Percentiles rank a stretch among this genome's conserved stretches.
These are phyloP conservation scores for Boletus calvinii DNA, from an alignment of 1,284 basidiomycete genomes.

Conservation along the genomic window DNA sequence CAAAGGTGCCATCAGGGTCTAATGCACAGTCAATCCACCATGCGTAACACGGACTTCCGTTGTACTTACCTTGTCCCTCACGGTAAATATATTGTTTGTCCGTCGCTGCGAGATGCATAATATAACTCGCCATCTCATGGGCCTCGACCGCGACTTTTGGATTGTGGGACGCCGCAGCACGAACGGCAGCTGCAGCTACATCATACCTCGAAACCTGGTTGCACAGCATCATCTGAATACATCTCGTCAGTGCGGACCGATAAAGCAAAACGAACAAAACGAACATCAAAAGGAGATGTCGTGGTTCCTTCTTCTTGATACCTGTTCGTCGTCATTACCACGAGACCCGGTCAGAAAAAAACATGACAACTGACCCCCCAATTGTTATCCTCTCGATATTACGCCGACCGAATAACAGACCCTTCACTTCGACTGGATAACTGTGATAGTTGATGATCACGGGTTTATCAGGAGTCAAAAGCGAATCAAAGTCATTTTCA, in stretches of 20 bases:
- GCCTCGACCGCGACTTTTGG: conserved; percentile 51
- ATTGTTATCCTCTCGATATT: conserved; percentile 51
- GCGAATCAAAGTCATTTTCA: conserved; percentile 59
- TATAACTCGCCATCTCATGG: conserved; percentile 49
- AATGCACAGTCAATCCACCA: neutral
- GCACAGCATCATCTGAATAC: conserved; percentile 62
- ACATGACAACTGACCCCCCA: conserved; percentile 39
- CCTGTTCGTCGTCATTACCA: conserved; percentile 52
- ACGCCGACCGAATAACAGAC: conserved; percentile 59
- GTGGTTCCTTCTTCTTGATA: conserved; percentile 71
- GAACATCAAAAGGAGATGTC: conserved; percentile 63
- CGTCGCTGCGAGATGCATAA: conserved; percentile 56
- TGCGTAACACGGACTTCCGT: neutral
- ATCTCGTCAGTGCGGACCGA: conserved; percentile 5
- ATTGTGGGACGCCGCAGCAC: conserved; percentile 51
- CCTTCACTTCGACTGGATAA: conserved; percentile 67
- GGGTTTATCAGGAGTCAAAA: conserved; percentile 71
- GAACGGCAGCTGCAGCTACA: conserved; percentile 58
- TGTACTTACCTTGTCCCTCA: conserved; percentile 52
- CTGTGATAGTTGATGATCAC: conserved; percentile 87
- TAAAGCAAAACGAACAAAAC: conserved; percentile 11
- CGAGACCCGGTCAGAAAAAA: conserved; percentile 38
- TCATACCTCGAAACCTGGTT: conserved; percentile 66
- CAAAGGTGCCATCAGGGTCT: conserved; percentile 49
- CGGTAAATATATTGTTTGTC: conserved; percentile 55